Evolutionary conservation across 441 rosid species (phyloP), one percentile per base, ranked within the genome.

Genomic region (Monsonia emarginata): DNA sequence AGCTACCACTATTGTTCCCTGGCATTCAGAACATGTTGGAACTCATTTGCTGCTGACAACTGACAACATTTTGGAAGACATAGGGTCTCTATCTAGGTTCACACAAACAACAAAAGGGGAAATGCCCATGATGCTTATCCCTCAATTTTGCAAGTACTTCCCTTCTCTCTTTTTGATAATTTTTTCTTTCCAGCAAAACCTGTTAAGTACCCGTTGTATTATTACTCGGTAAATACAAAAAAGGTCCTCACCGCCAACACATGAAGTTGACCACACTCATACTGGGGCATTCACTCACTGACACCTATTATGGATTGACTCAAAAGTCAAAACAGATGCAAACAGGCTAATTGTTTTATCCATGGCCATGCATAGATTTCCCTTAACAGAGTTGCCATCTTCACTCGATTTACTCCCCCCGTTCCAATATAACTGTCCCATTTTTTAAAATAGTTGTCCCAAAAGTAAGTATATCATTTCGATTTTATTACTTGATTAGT

Each of bases 1-100:
- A 21, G 82, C 84, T 28, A 87, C 98, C 65, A 90, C 97, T 44
- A 85, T 86, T 24, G 98, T 94, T 69, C 98, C 98, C 97, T 94
- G 91, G 78, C 70, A 85, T 61, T 67, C 74, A 78, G 72, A 63
- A 76, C 42, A 82, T 57, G 73, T 61, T 61, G 68, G 63, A 69
- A 63, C 64, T 57, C 22, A 32, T 61, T 68, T 70, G 54, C 46
- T 65, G 69, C 42, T 28, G 46, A 58, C 40, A 61, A 36, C 42
- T 28, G 46, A 58, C 40, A 61, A 36, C 22, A 18, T 42, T 19
- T 24, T 36, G 31, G 28, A 72, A 70, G 36, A 56, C 42, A 71
- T 38, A 48, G 48, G 31, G 8, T 22, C 68, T 46, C 26, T 54
- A 26, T 60, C 14, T 40, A 66, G 57, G 38, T 42, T 48, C 63